Evolutionary conservation across 2,329 filamentous ascomycete genomes (phyloP), one percentile per base, ranked within the genome.

Genomic region (Orbilia blumenaviensis): DNA sequence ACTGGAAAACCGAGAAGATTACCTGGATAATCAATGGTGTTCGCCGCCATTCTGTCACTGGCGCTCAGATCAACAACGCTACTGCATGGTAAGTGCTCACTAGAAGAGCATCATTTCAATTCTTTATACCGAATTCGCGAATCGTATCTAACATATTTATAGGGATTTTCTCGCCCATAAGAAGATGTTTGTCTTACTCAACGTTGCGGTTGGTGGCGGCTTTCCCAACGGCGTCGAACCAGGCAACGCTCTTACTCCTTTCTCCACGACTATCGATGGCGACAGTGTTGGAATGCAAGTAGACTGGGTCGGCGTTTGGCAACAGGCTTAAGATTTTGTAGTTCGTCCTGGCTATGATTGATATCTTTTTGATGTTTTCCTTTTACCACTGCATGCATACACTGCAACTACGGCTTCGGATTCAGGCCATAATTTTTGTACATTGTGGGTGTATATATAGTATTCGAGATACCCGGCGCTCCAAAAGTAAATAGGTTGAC

Each of bases 131-230:
- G 7, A 41, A 14, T 16, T 27, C 6, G 9, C 21, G 16, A 1
- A 9, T 18, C 9, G 21, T 2, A 16, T 6, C 12, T 29, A 23
- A 61, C 18, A 32, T 23, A 61, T 34, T 18, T 3, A 79, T 81
- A 9, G 84, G 83, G 83, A 67, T 52, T 0, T 77, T 77, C 41
- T 67, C 83, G 5, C 81, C 80, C 7, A 80, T 78, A 46, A 78
- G 78, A 63, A 74, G 58, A 25, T 82, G 82, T 78, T 84, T 78
- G 74, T 84, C 12, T 50, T 84, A 36, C 77, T 85, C 10, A 84
- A 84, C 67, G 81, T 84, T 8, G 83, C 83, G n/a, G 81, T 84
- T 2, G 83, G 83, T 14, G 83, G 83, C 21, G 69, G 80, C 18
- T 83, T 84, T 56, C 83, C 84, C 0, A 78, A 83, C 60, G 82